Evolutionary conservation across 257 asterid species (phyloP).

Genomic region (Echium plantagineum): DNA sequence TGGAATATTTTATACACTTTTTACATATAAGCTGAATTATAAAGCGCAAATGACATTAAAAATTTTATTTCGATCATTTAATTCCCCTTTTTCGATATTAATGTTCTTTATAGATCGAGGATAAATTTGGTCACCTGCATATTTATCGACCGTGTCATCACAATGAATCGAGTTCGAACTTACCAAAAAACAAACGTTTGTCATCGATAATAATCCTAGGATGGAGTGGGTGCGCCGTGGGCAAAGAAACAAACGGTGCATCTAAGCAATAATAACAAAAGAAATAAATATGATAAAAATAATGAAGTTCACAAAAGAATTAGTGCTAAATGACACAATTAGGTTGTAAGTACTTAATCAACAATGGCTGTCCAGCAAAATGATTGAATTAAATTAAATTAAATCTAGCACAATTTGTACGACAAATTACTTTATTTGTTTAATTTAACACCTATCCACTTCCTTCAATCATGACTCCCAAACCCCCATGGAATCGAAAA

Average conservation of each 20-base stretch:
- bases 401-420: background rate
- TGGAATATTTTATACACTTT: too few species aligned
- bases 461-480: constrained; percentile 37
- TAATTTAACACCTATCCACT: constrained; percentile 10
- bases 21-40: too few species aligned
- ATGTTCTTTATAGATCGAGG: too few species aligned
- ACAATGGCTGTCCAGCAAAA: background rate
- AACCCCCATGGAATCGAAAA: constrained; percentile 23
- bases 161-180: too few species aligned
- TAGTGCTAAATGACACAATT: background rate
- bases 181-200: too few species aligned
- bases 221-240: too few species aligned
- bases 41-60: too few species aligned
- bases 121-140: too few species aligned
- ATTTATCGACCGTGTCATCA: too few species aligned
- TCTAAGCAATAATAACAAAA: background rate
- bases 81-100: too few species aligned
- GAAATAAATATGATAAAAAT: background rate
- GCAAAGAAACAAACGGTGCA: background rate
- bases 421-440: background rate
- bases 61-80: too few species aligned
- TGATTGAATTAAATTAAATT: background rate
- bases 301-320: background rate
- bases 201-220: too few species aligned
- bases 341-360: constrained; percentile 2